Base-by-base conservation (phyloP, 192 early-diverging fungal genomes). In the Gryganskiella cystojenkinii region DNA sequence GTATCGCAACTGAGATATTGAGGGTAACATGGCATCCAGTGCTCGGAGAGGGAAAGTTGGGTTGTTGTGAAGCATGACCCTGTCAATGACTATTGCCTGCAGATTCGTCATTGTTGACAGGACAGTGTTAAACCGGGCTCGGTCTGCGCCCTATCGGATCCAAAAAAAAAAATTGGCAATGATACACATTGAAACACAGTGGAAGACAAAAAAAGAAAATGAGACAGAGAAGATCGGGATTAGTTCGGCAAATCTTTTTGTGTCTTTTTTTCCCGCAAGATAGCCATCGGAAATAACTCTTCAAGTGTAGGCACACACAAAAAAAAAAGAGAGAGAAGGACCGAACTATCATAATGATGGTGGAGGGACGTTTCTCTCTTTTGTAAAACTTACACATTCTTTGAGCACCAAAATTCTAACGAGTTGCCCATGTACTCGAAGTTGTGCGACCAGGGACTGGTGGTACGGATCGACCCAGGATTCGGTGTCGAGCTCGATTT, bases 391-490 rank as follows among this genome's bases (percentile, higher is more conserved):
- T 75, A 75, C 71, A 50, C 71, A 75, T 53, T 75, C 71, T 50
- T 46, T 61, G n/a, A 75, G 35, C 5, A 52, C 33, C 24, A 75
- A 57, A 15, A 42, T 67, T 30, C 51, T 30, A 13, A 67, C 64
- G 33, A 67, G 35, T 6, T 27, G 19, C 7, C 71, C 71, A 37
- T 75, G 20, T 3, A 14, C 30, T 24, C n/a, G 19, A 22, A 75
- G 63, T 28, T 75, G 71, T 30, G 37, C 22, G 31, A 43, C 19
- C 3, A 75, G 35, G 4, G 49, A n/a, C 10, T 56, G 22, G 47
- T 75, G 61, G 40, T 59, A 46, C 14, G 58, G 64, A 56, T 67
- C 64, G 27, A 44, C 45, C 71, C 64, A 75, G 5, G 71, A 67
- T 14, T 75, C 71, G 33, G 47, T 49, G 34, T 61, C 49, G 34